Conservation (phyloP, 192 early-diverging fungal genomes). For the Spinellus fusiger region DNA sequence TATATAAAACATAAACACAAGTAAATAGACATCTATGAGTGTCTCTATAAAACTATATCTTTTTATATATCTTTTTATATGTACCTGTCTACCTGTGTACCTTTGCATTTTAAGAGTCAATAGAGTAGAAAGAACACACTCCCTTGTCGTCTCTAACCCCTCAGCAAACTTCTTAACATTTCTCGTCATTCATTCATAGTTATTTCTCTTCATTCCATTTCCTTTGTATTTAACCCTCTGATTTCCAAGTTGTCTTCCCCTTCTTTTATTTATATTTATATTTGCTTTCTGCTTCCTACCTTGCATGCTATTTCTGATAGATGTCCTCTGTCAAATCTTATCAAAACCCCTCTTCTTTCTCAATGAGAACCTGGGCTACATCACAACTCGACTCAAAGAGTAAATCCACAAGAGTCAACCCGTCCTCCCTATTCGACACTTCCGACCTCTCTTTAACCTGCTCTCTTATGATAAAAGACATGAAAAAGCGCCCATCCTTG, state of each 20-base stretch:
- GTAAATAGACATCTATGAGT: too few relatives aligned
- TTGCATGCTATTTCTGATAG: not conserved
- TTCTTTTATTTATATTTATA: not conserved
- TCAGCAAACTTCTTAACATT: not conserved
- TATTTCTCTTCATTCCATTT: too few relatives aligned
- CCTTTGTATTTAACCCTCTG: not conserved
- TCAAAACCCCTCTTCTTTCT: not conserved
- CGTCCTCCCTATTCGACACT: not conserved
- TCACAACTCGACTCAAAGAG: not conserved
- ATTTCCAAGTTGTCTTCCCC: not conserved
- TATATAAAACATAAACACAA: too few relatives aligned
- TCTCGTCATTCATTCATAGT: not conserved
- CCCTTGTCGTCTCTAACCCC: not conserved
- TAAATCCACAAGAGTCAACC: not conserved
- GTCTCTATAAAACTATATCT: too few relatives aligned
- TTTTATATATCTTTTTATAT: too few relatives aligned
- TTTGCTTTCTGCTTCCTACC: not conserved
- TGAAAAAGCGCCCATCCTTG: not conserved
- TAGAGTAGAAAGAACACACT: too few relatives aligned
- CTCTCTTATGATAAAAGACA: not conserved
- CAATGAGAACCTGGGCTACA: not conserved
- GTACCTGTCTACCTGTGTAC: too few relatives aligned
- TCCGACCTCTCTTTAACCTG: not conserved
- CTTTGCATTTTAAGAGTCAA: too few relatives aligned
- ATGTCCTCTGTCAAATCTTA: constrained; percentile 1